Conservation (phyloP, 2,329 filamentous ascomycete species). For the Epichloe gansuensis region DNA sequence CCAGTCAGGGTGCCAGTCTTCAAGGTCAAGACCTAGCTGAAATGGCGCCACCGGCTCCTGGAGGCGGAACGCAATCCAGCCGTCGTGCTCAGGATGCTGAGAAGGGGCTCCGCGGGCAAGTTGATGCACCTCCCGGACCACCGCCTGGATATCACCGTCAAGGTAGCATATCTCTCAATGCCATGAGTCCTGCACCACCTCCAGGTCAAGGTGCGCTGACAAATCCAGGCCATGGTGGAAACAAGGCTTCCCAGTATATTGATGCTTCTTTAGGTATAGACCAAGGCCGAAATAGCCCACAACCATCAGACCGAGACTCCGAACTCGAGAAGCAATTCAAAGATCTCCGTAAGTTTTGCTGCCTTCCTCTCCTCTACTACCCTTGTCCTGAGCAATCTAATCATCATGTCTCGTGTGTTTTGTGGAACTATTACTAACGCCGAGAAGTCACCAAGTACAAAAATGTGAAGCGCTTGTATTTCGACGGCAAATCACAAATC, state of each 20-base stretch:
- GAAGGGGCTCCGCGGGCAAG: conserved; percentile 29
- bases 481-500: conserved; percentile 87
- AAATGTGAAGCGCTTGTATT: conserved; percentile 95
- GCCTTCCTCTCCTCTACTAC: neutral
- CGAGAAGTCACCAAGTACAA: conserved; percentile 80
- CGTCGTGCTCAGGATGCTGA: conserved; percentile 40
- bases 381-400: neutral
- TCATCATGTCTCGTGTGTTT: neutral
- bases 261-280: conserved; percentile 30
- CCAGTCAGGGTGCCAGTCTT: neutral
- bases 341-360: conserved; percentile 36
- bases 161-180: conserved; percentile 31
- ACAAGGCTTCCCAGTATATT: conserved; percentile 27
- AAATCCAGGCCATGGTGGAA: conserved; percentile 28
- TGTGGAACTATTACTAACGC: conserved; percentile 7
- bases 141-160: conserved; percentile 43
- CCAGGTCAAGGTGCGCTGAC: conserved; percentile 17
- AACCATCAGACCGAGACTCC: conserved; percentile 34
- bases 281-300: conserved; percentile 44
- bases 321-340: conserved; percentile 45
- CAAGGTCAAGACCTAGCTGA: conserved; percentile 21
- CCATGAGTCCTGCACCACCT: conserved; percentile 31
- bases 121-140: conserved; percentile 32
- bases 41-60: conserved; percentile 33
- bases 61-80: conserved; percentile 29